Percentiles rank a stretch among this genome's conserved stretches.
These are phyloP conservation scores for Sphagnum magellanicum DNA, from an alignment of 228 moss, liverwort and hornwort genomes.

Conservation along the genomic window DNA sequence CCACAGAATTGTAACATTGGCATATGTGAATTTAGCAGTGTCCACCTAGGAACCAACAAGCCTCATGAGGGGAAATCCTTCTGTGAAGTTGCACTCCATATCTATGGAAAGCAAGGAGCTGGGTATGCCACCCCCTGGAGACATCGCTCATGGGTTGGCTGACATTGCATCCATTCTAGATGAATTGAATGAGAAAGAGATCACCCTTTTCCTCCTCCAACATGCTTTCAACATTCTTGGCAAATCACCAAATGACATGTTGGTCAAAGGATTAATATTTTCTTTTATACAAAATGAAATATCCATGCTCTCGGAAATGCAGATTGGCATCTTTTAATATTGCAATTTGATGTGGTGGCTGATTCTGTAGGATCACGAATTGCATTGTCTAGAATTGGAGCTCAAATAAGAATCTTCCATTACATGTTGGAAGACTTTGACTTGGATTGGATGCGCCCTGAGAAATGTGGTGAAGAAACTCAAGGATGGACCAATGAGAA, in stretches of 20 bases:
- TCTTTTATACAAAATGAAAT: no score
- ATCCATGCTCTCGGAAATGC: no score
- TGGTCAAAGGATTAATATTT: no score
- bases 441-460: constrained; percentile 36
- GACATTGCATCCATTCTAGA: constrained; percentile 65
- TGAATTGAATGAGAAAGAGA: constrained; percentile 59
- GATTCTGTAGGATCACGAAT: constrained; percentile 43
- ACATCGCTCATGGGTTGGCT: constrained; percentile 65
- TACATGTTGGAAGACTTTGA: constrained; percentile 37
- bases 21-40: constrained; percentile 60
- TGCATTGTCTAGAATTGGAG: constrained; percentile 70
- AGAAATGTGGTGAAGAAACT: constrained; percentile 43
- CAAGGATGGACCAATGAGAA: constrained; percentile 41
- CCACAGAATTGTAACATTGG: constrained; percentile 57
- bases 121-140: constrained; percentile 40
- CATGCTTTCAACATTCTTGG: constrained; percentile 66
- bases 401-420: constrained; percentile 68
- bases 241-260: neutral
- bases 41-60: constrained; percentile 64
- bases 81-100: constrained; percentile 67
- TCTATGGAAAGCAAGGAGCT: constrained; percentile 58
- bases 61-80: constrained; percentile 55
- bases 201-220: constrained; percentile 55
- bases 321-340: no score
- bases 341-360: no score